Conservation (phyloP, 1,139 yeast genomes). For the Sugiyamaella pinicola region DNA sequence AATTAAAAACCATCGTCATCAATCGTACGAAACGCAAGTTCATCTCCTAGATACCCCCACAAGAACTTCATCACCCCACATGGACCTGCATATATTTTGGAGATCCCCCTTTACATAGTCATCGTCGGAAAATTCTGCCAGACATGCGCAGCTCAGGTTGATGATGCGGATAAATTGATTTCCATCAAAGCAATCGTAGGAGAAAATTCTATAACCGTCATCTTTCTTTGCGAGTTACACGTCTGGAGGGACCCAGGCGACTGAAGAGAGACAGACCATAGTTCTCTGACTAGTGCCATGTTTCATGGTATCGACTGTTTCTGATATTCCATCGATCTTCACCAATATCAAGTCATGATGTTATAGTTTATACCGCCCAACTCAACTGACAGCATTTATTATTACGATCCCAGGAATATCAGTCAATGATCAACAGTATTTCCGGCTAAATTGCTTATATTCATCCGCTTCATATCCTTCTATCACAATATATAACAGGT, state of each 20-base stretch:
- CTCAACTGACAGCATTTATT: not conserved
- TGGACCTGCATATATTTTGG: not conserved
- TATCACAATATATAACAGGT: not conserved
- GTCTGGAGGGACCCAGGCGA: too few relatives aligned
- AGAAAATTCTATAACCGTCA: too few relatives aligned
- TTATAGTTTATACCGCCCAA: not conserved
- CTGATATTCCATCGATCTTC: not conserved
- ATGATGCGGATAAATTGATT: too few relatives aligned
- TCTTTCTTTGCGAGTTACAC: too few relatives aligned
- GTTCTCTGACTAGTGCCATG: too few relatives aligned
- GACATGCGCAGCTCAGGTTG: too few relatives aligned
- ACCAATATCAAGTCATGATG: not conserved
- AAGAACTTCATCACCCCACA: not conserved
- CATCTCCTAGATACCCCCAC: not conserved
- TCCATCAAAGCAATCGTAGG: too few relatives aligned
- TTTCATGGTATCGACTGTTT: not conserved
- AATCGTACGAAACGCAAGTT: not conserved
- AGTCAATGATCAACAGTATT: not conserved
- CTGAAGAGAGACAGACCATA: too few relatives aligned
- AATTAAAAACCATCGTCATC: too few relatives aligned
- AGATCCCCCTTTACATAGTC: not conserved
- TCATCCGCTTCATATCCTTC: not conserved
- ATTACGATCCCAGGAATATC: not conserved
- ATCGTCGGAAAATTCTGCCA: not conserved
- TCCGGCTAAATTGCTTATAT: conserved; percentile 7